phyloP scores from a whole-genome alignment of 2,329 filamentous ascomycete species.

The Trichophaea hybrida region DNA sequence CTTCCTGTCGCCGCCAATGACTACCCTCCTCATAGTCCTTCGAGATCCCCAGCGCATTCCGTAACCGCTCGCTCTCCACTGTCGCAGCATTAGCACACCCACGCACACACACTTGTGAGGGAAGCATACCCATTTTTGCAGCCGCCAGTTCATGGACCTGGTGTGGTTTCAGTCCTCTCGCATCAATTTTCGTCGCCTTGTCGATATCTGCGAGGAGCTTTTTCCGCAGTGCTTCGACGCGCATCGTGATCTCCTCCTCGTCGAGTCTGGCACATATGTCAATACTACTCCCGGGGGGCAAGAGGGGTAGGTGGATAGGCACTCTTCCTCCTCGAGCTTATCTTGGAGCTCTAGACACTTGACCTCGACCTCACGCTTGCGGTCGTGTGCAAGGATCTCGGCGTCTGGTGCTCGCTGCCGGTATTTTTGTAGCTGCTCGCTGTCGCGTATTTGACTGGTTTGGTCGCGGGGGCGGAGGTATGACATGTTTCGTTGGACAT shows the following conservation, averaged over 20 bases:
- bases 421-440: slow-evolving; percentile 50
- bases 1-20: slow-evolving; percentile 74
- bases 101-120: neutral
- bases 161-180: slow-evolving; percentile 62
- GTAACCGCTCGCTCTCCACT: slow-evolving; percentile 68
- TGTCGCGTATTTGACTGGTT: neutral
- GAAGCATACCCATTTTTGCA: slow-evolving; percentile 63
- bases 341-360: slow-evolving; percentile 85
- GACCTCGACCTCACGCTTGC: slow-evolving; percentile 79
- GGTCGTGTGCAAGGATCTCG: slow-evolving; percentile 86
- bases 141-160: slow-evolving; percentile 93
- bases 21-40: slow-evolving; percentile 73
- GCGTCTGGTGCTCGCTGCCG: slow-evolving; percentile 73
- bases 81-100: neutral
- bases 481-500: slow-evolving; percentile 90
- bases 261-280: slow-evolving; percentile 42
- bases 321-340: slow-evolving; percentile 80
- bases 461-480: slow-evolving; percentile 79
- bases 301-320: slow-evolving; percentile 27
- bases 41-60: slow-evolving; percentile 74
- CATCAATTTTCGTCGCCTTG: slow-evolving; percentile 22
- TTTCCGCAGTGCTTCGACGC: slow-evolving; percentile 51
- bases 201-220: slow-evolving; percentile 47
- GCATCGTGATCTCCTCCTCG: slow-evolving; percentile 79
- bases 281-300: neutral